Evolutionary conservation across 2,329 filamentous ascomycete genomes (phyloP), one percentile per base, ranked within the genome.

Genomic region (Lithohypha guttulata): DNA sequence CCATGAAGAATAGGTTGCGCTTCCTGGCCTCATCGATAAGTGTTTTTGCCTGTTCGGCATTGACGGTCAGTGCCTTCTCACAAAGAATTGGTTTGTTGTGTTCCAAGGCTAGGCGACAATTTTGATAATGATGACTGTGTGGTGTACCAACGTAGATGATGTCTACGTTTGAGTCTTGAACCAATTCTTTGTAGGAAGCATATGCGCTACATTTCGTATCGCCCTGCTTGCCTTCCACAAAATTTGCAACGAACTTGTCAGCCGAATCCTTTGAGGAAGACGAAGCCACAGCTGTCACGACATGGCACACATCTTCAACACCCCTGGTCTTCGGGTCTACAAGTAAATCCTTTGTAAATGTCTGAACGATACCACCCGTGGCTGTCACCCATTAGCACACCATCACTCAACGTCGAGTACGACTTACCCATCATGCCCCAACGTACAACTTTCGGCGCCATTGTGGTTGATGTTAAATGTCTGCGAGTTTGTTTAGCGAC

Each of bases 81-180:
- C 85, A 93, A 22, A 94, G 73, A 20, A 94, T 84, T 53, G 89
- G 73, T 69, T 93, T 94, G 53, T 84, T 82, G 6, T 81, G 82
- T 49, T 84, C 73, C 26, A 94, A 69, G 29, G 79, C 81, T n/a
- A 93, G 72, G 75, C 86, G 84, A 47, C 77, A 74, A 62, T 94
- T 89, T 59, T 93, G 84, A 66, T 87, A 93, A 66, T 94, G 86
- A 60, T 93, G 86, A 52, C 82, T 87, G 65, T 93, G 86, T 11
- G 86, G 86, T 3, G 86, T 93, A 17, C 84, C 85, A 41, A 94
- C 75, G 60, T 93, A 94, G 62, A 94, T 64, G 51, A 93, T 83
- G 59, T 93, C 83, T 49, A 93, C 73, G 52, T 84, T 73, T 5
- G 79, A 66, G 57, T 93, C 84, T 35, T 73, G 71, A 18, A 89